Evolutionary conservation across 345 rosid genomes (phyloP).

Genomic region (Salix suchowensis): DNA sequence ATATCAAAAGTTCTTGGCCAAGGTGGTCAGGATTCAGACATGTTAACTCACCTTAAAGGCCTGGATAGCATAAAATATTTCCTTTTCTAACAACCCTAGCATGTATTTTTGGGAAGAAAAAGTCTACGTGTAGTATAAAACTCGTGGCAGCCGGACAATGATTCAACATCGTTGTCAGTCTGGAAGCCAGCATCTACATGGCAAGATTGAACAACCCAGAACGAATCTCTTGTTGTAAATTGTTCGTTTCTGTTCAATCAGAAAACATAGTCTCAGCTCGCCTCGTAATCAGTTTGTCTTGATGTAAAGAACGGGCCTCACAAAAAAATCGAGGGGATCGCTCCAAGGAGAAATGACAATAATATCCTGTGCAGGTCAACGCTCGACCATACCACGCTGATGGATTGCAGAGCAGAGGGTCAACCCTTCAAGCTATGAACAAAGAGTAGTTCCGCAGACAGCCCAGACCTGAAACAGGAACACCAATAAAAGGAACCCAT

Average conservation of each 20-base stretch:
- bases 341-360: background rate
- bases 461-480: background rate
- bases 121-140: background rate
- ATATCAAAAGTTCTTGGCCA: background rate
- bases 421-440: background rate
- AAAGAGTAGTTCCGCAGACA: background rate
- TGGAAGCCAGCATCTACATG: background rate
- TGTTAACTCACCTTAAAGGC: background rate
- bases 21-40: background rate
- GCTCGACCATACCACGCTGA: background rate
- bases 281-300: background rate
- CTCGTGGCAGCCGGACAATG: conserved; percentile 11
- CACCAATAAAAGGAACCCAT: background rate
- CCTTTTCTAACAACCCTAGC: background rate
- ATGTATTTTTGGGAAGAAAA: background rate
- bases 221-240: background rate
- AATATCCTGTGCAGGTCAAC: background rate
- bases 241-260: background rate
- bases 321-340: background rate
- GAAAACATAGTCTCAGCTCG: background rate
- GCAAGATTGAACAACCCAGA: background rate
- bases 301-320: background rate
- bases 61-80: background rate
- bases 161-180: conserved; percentile 19
- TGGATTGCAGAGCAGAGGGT: background rate